Evolutionary conservation across 2,329 filamentous ascomycete genomes (phyloP).

Genomic region (Epichloe scottii): DNA sequence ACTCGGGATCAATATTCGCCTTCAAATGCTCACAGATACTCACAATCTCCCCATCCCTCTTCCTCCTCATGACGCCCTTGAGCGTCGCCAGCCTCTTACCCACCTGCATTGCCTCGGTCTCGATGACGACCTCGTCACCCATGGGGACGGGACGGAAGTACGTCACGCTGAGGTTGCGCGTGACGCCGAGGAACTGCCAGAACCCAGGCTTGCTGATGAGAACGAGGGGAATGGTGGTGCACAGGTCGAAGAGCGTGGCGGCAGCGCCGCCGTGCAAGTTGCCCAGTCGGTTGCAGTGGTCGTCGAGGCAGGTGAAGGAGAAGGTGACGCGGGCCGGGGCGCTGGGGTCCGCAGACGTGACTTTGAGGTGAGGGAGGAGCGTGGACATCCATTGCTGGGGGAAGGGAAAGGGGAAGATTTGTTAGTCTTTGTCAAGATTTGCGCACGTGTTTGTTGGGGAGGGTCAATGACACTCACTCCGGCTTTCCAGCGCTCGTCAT

Average conservation of each 20-base stretch:
- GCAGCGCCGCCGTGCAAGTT: conserved; percentile 52
- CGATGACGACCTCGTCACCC: conserved; percentile 38
- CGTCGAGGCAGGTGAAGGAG: conserved; percentile 33
- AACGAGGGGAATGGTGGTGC: conserved; percentile 46
- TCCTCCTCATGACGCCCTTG: conserved; percentile 40
- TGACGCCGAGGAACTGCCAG: conserved; percentile 52
- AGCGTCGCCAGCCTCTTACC: conserved; percentile 43
- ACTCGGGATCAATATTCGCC: conserved; percentile 41
- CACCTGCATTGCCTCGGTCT: conserved; percentile 44
- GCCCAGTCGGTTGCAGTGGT: conserved; percentile 39
- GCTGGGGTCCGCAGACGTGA: conserved; percentile 24
- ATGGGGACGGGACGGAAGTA: conserved; percentile 50
- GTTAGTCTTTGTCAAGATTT: background rate
- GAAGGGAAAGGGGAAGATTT: background rate
- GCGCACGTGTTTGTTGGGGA: too few relatives aligned
- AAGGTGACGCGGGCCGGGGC: conserved; percentile 29
- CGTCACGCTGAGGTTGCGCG: conserved; percentile 51
- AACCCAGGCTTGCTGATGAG: conserved; percentile 45
- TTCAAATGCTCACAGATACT: conserved; percentile 53
- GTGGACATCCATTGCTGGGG: conserved; percentile 33
- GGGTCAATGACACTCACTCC: conserved; percentile 15
- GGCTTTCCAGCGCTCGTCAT: conserved; percentile 16
- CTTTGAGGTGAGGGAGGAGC: conserved; percentile 28
- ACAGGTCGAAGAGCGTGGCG: conserved; percentile 54
- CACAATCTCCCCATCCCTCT: conserved; percentile 38